These are phyloP conservation scores for Sesbania bispinosa DNA, from an alignment of 306 rosid genomes.

Conservation along the genomic window DNA sequence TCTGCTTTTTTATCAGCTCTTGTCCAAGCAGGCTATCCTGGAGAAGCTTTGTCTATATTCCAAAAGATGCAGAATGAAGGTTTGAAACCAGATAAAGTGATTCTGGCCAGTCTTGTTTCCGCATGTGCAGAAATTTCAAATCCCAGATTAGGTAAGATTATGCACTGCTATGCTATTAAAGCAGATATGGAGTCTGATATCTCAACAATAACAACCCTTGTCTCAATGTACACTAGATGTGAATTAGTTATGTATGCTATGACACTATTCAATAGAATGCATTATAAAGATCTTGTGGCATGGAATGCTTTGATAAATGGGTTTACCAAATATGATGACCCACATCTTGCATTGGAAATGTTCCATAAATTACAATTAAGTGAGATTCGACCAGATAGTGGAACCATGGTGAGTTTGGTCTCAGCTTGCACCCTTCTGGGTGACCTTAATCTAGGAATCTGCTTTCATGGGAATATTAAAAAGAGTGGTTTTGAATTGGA, in stretches of 20 bases:
- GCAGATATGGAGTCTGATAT: conserved; percentile 42
- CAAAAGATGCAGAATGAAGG: conserved; percentile 44
- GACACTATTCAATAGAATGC: conserved; percentile 45
- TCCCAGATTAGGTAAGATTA: conserved; percentile 47
- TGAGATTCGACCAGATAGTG: conserved; percentile 51
- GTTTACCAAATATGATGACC: conserved; percentile 45
- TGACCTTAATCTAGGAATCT: conserved; percentile 39
- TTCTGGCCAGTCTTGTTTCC: conserved; percentile 39
- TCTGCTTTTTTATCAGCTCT: conserved; percentile 61
- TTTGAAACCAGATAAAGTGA: conserved; percentile 44
- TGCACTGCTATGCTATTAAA: conserved; percentile 55
- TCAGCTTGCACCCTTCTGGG: conserved; percentile 38
- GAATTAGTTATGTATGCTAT: conserved; percentile 36
- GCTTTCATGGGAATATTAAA: conserved; percentile 49
- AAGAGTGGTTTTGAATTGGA: conserved; percentile 53
- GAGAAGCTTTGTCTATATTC: conserved; percentile 49
- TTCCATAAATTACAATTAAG: conserved; percentile 40
- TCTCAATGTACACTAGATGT: conserved; percentile 59
- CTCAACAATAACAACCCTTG: conserved; percentile 45
- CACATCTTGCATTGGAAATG: conserved; percentile 36
- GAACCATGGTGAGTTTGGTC: conserved; percentile 53
- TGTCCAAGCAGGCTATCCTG: conserved; percentile 54
- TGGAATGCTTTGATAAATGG: conserved; percentile 74
- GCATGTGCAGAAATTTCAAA: conserved; percentile 52
- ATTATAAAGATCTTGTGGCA: conserved; percentile 52